Evolutionary conservation across 495 filamentous ascomycete genomes (phyloP).

Genomic region (Sporormia fimetaria): DNA sequence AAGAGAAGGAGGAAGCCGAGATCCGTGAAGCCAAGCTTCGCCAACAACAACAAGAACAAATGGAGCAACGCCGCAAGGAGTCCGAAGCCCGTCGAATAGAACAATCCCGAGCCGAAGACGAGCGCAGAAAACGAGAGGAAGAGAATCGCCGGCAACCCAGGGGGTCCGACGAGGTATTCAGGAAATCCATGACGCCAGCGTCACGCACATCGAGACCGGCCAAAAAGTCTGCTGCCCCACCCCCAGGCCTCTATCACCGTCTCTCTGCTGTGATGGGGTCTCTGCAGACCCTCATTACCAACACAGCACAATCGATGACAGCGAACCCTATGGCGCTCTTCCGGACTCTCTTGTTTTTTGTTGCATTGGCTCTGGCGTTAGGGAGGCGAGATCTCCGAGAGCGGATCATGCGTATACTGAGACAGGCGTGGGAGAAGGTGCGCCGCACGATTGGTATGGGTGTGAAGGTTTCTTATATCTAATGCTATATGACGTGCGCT

Average conservation of each 20-base stretch:
- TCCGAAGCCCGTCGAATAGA: slow-evolving; percentile 47
- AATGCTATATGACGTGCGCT: too few relatives aligned
- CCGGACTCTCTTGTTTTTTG: slow-evolving; percentile 65
- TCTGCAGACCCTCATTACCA: slow-evolving; percentile 50
- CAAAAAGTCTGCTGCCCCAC: slow-evolving; percentile 32
- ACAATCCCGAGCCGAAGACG: slow-evolving; percentile 51
- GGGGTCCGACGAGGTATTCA: slow-evolving; percentile 21
- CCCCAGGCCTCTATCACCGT: slow-evolving; percentile 37
- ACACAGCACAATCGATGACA: slow-evolving; percentile 50
- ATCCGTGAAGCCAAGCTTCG: slow-evolving; percentile 50
- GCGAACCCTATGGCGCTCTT: slow-evolving; percentile 64
- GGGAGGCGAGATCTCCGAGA: slow-evolving; percentile 65
- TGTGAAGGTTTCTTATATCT: slow-evolving; percentile 95
- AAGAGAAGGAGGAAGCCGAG: slow-evolving; percentile 65
- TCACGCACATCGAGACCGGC: slow-evolving; percentile 24
- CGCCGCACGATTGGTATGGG: slow-evolving; percentile 86
- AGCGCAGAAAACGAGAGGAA: slow-evolving; percentile 33
- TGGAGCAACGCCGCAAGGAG: slow-evolving; percentile 36
- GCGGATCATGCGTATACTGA: slow-evolving; percentile 54
- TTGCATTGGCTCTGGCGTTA: slow-evolving; percentile 69
- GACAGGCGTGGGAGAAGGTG: slow-evolving; percentile 70
- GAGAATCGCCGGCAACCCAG: slow-evolving; percentile 23
- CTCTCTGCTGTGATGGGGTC: slow-evolving; percentile 42
- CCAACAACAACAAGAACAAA: slow-evolving; percentile 50
- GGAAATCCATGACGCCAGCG: slow-evolving; percentile 7